Evolutionary conservation across 2,329 filamentous ascomycete genomes (phyloP).

Genomic region (Xylaria multiplex): DNA sequence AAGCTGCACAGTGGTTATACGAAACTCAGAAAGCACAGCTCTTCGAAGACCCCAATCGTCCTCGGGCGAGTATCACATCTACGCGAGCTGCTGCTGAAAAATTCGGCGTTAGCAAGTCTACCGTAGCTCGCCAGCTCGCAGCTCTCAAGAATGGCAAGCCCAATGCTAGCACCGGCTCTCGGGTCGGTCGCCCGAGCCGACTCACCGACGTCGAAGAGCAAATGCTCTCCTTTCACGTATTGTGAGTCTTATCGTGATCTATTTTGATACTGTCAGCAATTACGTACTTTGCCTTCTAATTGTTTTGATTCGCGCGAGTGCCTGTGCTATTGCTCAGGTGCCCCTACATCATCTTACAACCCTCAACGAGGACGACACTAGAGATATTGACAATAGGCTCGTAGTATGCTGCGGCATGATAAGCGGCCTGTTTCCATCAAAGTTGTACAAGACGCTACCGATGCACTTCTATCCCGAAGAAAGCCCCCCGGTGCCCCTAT

Average conservation of each 20-base stretch:
- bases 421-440: conserved; percentile 14
- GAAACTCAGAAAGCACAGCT: conserved; percentile 28
- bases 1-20: conserved; percentile 31
- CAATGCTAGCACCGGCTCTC: conserved; percentile 4
- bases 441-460: conserved; percentile 26
- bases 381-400: conserved; percentile 10
- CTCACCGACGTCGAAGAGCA: conserved; percentile 31
- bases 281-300: too few species aligned
- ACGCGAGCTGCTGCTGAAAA: conserved; percentile 20
- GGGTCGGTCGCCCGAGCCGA: conserved; percentile 23
- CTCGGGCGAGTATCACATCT: conserved; percentile 25
- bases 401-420: conserved; percentile 28
- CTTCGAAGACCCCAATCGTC: conserved; percentile 29
- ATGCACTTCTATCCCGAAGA: conserved; percentile 29
- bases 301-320: too few species aligned
- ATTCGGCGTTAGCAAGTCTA: conserved; percentile 30
- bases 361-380: neutral
- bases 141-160: conserved; percentile 28
- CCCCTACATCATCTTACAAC: neutral
- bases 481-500: conserved; percentile 11
- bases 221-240: conserved; percentile 31
- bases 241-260: conserved; percentile 17
- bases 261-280: neutral
- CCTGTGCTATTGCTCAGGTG: neutral
- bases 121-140: conserved; percentile 25